phyloP scores from a whole-genome alignment of 129 eudicot species.

The Logfia minima region DNA sequence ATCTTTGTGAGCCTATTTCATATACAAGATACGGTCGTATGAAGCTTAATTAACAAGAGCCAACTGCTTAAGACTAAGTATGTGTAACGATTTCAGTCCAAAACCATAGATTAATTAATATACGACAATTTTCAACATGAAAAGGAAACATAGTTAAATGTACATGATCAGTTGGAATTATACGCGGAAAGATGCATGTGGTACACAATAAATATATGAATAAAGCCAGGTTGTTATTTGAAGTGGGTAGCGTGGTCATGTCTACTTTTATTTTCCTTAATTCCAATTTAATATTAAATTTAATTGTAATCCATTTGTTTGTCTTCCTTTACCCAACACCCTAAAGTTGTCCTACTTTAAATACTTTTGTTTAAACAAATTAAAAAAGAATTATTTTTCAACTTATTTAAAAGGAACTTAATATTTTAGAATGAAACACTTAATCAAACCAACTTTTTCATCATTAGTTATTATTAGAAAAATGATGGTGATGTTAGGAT shows the following conservation, averaged over 20 bases:
- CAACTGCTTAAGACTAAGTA: background rate
- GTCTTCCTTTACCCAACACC: conserved; percentile 43
- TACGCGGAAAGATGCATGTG: conserved; percentile 34
- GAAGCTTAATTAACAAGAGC: no score
- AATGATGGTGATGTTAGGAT: background rate
- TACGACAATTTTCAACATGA: background rate
- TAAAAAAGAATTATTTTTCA: background rate
- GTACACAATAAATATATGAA: conserved; percentile 21
- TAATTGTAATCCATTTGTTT: conserved; percentile 23
- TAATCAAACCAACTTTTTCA: conserved; percentile 19
- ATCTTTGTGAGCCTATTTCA: no score
- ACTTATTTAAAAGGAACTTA: background rate
- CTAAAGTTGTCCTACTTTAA: conserved; percentile 27
- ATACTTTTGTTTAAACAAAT: background rate
- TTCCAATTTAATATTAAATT: conserved; percentile 14
- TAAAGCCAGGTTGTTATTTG: conserved; percentile 35
- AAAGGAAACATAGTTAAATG: background rate
- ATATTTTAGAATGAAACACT: conserved; percentile 1
- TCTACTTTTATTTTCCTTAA: conserved; percentile 34
- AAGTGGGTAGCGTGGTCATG: conserved; percentile 39
- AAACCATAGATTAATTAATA: no score
- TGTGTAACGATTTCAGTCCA: background rate
- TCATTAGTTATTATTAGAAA: conserved; percentile 24
- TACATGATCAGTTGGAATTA: conserved; percentile 27
- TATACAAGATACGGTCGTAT: no score